Base-by-base conservation (phyloP, 1,284 basidiomycete species). In the Cryptococcus sp. region DNA sequence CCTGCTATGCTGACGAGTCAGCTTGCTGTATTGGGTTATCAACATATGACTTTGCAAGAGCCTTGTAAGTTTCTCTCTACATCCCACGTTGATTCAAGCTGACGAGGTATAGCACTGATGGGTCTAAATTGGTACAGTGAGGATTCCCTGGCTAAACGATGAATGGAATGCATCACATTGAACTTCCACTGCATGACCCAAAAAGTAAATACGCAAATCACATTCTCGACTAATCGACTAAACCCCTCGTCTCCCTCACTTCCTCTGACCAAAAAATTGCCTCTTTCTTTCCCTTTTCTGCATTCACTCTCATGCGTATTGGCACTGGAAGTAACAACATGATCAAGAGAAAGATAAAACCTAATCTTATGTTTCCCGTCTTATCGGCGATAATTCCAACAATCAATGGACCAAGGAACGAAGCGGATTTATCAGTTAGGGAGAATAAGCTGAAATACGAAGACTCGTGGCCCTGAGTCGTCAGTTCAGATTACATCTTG, bases 331-430 rank as follows among this genome's bases (percentile, higher is more conserved):
- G 60, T 79, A 88, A 85, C 10, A 96, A 80, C 85, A 95, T 88
- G 48, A 79, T 63, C 2, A 89, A 79, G 23, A 96, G 82, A 79
- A 96, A 91, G 70, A 90, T 84, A 74, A 96, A 96, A 1, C 86
- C 86, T 60, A 88, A 88, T 15, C 91, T 86, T 56, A 95, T 92
- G 72, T 94, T 89, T 2, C 90, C 90, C 0, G 89, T 92, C 46
- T 80, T 73, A 68, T 94, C 90, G 0, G 90, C 84, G 48, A 96
- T 89, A 43, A 91, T 64, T 0, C 90, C 91, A 1, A 96, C 90
- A 30, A 89, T 78, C 3, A 90, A 79, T 2, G 90, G 90, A 0
- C 90, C 90, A n/a, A 95, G 74, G 73, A 94, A 95, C 7, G 88
- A 90, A 55, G 85, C 86, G 13, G 88, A 90, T 84, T 90, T 74